Conservation (phyloP, 768 basidiomycete species). For the Lactarius hengduanensis region DNA sequence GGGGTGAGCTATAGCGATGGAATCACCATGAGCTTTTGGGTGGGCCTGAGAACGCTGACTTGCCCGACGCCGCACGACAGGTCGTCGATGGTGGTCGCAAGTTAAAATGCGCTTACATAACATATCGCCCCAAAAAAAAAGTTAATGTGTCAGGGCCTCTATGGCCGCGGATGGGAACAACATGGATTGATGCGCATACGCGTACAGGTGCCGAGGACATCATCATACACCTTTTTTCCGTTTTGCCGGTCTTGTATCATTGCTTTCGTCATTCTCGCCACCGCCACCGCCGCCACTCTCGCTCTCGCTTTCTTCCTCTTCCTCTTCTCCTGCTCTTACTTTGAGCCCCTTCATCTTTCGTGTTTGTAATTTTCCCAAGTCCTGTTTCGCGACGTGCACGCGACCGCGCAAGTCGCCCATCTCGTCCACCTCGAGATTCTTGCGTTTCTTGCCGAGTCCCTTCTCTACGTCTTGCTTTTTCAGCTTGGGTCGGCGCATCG, state of each 20-base stretch:
- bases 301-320: constrained; percentile 25
- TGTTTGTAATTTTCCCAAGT: constrained; percentile 80
- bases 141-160: not conserved
- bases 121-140: not conserved
- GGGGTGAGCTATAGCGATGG: not conserved
- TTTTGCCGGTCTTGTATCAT: constrained; percentile 22
- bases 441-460: constrained; percentile 87
- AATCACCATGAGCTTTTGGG: constrained; percentile 12
- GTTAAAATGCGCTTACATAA: constrained; percentile 21
- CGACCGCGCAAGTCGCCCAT: constrained; percentile 95
- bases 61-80: constrained; percentile 5
- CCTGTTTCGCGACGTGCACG: constrained; percentile 88
- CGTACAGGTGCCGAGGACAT: not conserved
- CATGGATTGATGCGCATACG: not conserved
- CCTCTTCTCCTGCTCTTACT: constrained; percentile 33
- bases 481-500: constrained; percentile 81
- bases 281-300: constrained; percentile 29
- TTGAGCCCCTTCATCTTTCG: constrained; percentile 97
- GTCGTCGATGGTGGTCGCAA: constrained; percentile 16
- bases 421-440: constrained; percentile 95
- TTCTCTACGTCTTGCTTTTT: constrained; percentile 85
- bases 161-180: constrained; percentile 4
- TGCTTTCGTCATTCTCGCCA: not conserved
- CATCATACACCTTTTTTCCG: constrained; percentile 26
- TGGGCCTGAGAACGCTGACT: not conserved